Base-by-base conservation (phyloP, 2,329 filamentous ascomycete genomes). In the Hypoxylon sp. region DNA sequence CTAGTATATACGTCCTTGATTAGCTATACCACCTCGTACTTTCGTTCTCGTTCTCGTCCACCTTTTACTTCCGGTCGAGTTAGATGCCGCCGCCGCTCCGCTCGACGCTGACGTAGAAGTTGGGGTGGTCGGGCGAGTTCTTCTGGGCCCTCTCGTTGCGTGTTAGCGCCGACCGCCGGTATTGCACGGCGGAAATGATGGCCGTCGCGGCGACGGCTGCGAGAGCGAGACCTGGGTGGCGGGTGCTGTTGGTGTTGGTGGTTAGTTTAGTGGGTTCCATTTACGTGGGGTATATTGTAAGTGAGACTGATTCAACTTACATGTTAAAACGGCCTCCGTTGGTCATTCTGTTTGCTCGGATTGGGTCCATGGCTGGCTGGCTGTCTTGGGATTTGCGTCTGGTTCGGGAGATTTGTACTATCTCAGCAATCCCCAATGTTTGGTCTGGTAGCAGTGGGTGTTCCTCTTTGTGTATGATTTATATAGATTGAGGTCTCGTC, bases 61-160 rank as follows among this genome's bases (percentile, higher is more conserved):
- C 17, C 29, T 17, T 5, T 17, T 17, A 46, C 11, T 4, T 11
- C 22, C 11, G 3, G 19, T 4, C 5, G n/a, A n/a, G 22, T 26
- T 51, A 78, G 69, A 78, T 74, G 0, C 76, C 76, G 0, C 77
- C 77, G 33, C 85, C 85, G 72, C 84, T 87, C 24, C 85, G 81
- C 60, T 87, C 85, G 62, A 87, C 85, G 62, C 80, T 83, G 61
- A 87, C 84, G 74, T 86, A 84, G 54, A 82, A 79, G 67, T 81
- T 81, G 24, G 79, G 78, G 3, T 75, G 73, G 39, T 77, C 75
- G 63, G 71, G 70, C 31, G 75, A 78, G 73, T 78, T 79, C 77
- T 67, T 77, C 73, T 84, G 83, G 42, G 80, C 80, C 33, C 77
- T 65, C 71, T 86, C 84, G 78, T 85, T 85, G 61, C 78, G 76